Evolutionary conservation across 352 stramenopile genomes (phyloP), one percentile per base, ranked within the genome.

Genomic region (Plasmopara halstedii): DNA sequence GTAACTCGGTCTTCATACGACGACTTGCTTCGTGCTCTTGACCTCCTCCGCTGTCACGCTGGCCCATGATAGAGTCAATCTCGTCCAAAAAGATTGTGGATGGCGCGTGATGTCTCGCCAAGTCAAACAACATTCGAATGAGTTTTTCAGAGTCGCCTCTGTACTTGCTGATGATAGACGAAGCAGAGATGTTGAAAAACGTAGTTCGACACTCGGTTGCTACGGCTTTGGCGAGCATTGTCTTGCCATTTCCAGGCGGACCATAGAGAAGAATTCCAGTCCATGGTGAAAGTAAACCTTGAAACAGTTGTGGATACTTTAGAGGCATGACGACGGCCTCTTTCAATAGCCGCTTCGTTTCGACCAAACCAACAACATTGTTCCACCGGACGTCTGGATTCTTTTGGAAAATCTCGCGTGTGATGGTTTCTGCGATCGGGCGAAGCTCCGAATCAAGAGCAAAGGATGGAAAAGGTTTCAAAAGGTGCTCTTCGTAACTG

Each of bases 251-350:
- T 20, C 80, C 82, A 11, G 82, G 80, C 1, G 80, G 82, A 0
- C 87, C 87, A 27, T 88, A 96, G 1, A 96, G 55, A 8, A 96
- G 39, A 36, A 96, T 93, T 11, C 92, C 93, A 49, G 95, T 97
- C 81, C 81, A 92, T 0, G 81, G 78, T 1, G 78, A 84, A 1
- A 95, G 63, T 20, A 98, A 73, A 0, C 95, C 94, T 45, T 88
- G 79, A 46, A 98, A 98, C 20, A 97, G 74, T 42, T 98, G 82
- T 3, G 94, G 94, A 48, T 97, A 97, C 67, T 92, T 94, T 34
- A 97, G 67, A 7, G 94, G 94, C 67, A 98, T 92, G 19, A 98
- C 90, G 1, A 98, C 85, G 0, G 92, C 93, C 56, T 98, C 90
- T 56, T 97, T 93, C 13, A 97, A 61, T 18, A 98, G 53, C 15